Evolutionary conservation across 306 rosid species (phyloP).

Genomic region (Lotus japonicus): DNA sequence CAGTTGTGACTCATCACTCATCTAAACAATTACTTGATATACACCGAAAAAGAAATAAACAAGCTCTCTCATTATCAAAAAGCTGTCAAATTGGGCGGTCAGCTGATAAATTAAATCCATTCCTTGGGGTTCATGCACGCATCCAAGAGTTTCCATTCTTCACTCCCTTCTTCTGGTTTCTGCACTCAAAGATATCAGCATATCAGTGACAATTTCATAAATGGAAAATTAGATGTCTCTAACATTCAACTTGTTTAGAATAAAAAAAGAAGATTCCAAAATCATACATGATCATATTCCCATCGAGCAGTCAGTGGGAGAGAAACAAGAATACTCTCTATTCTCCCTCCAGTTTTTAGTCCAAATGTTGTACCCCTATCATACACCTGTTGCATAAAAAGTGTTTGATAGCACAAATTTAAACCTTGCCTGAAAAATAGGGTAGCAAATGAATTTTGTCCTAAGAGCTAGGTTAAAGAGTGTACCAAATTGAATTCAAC

Average conservation of each 20-base stretch:
- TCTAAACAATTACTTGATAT: slow-evolving; percentile 13
- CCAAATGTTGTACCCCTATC: slow-evolving; percentile 99
- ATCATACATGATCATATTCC: slow-evolving; percentile 91
- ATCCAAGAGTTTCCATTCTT: slow-evolving; percentile 90
- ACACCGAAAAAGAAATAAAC: slow-evolving; percentile 21
- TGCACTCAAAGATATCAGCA: slow-evolving; percentile 31
- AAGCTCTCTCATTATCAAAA: background rate
- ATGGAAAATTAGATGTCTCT: background rate
- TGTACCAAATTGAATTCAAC: slow-evolving; percentile 92
- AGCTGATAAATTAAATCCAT: slow-evolving; percentile 50
- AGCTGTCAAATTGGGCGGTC: background rate
- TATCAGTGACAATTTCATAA: background rate
- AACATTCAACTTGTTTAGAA: background rate
- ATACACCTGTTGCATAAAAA: slow-evolving; percentile 55
- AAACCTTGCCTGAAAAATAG: background rate
- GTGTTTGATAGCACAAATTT: background rate
- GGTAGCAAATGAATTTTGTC: background rate
- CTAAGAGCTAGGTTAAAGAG: slow-evolving; percentile 7
- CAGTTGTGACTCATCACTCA: background rate
- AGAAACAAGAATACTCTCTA: slow-evolving; percentile 97
- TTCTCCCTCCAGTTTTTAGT: slow-evolving; percentile 95
- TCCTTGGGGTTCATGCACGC: slow-evolving; percentile 98
- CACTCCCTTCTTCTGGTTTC: slow-evolving; percentile 98
- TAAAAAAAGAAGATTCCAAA: background rate
- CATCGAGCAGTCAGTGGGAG: slow-evolving; percentile 94